Evolutionary conservation across 2,329 filamentous ascomycete species (phyloP), one percentile per base, ranked within the genome.

Genomic region (Colletotrichum siamense): DNA sequence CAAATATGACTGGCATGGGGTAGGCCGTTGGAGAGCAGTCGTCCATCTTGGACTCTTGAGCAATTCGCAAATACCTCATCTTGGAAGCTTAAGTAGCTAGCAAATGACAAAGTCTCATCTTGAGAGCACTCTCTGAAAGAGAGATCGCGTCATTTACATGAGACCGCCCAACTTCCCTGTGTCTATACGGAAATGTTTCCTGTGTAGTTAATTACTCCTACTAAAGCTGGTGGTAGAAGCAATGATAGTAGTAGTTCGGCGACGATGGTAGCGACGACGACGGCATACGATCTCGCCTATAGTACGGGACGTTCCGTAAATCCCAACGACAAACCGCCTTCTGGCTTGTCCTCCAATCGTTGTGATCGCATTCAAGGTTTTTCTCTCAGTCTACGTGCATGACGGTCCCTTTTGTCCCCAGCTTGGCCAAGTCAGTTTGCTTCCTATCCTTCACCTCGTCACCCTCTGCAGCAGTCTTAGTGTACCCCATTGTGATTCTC

Each of bases 341-440:
- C 34, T 36, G 15, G 34, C 34, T 15, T 36, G 13, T 36, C 34
- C 6, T 8, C 34, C 34, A 36, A 2, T 7, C 1, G 13, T 36
- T 36, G 13, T 2, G 13, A 36, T 16, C 13, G 0, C 0, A 36
- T 15, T 36, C 3, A 4, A 16, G 86, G 55, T 87, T 84, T 1
- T 79, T 71, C 18, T 44, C 39, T 44, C 5, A 10, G 39, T n/a
- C 18, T 44, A 44, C 39, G 1, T 44, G 8, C 18, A n/a, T 9
- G 18, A n/a, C 2, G 0, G 5, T 6, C 18, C 39, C 9, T 44
- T n/a, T 44, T 44, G 39, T n/a, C 39, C 39, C 39, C 39, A 44
- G 39, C 18, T 44, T 44, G 18, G 3, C 5, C 39, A 44, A n/a
- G 9, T n/a, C 5, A n/a, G 18, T n/a, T 44, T 44, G 18, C 18